Conservation (phyloP, 371 early-diverging fungal genomes). For the Mortierella sp. region DNA sequence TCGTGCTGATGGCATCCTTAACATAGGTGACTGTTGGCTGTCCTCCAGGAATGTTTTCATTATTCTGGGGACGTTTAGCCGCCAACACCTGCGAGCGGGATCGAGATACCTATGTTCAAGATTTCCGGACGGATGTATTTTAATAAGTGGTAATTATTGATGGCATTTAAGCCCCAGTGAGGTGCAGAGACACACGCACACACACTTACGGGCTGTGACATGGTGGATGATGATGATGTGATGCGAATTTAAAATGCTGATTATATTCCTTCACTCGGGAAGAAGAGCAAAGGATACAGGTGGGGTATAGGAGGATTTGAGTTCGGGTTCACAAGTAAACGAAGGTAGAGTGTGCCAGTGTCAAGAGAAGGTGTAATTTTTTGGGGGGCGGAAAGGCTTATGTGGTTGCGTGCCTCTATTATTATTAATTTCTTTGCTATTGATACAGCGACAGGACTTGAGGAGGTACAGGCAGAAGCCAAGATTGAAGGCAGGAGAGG, state of each 20-base stretch:
- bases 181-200: too few relatives aligned
- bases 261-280: background rate
- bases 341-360: too few relatives aligned
- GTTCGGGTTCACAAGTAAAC: background rate
- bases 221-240: background rate
- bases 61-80: slow-evolving; percentile 18
- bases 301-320: background rate
- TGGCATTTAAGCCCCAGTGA: background rate
- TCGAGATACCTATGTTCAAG: slow-evolving; percentile 22
- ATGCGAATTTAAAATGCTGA: background rate
- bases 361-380: too few relatives aligned
- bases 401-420: background rate
- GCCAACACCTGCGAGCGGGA: slow-evolving; percentile 17
- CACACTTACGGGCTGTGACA: slow-evolving; percentile 25
- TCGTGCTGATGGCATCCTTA: slow-evolving; percentile 30
- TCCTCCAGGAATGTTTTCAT: slow-evolving; percentile 18
- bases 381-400: background rate
- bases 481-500: background rate
- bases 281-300: background rate
- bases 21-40: slow-evolving; percentile 29
- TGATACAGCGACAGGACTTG: background rate
- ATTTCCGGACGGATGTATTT: background rate
- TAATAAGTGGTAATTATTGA: background rate
- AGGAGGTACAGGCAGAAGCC: background rate
- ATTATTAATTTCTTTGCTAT: background rate